These are phyloP conservation scores for Phytophthora tentaculata DNA, from an alignment of 352 stramenopile species.

Conservation along the genomic window DNA sequence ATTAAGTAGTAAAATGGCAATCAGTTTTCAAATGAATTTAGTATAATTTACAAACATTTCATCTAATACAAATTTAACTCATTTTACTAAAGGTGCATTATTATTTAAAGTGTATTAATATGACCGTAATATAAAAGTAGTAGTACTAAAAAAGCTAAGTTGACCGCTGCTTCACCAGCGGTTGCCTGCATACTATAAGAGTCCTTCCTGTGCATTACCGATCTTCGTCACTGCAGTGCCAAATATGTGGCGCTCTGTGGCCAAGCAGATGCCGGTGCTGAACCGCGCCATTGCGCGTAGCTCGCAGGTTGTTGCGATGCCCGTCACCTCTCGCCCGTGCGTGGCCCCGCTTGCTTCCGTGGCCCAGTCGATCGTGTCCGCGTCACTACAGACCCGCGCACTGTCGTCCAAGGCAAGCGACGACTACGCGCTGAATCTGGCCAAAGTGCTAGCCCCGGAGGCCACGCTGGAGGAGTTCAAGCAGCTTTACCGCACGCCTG, in stretches of 20 bases:
- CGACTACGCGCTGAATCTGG: conserved; percentile 59
- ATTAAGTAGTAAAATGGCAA: no score
- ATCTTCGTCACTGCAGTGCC: conserved; percentile 16
- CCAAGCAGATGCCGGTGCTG: conserved; percentile 33
- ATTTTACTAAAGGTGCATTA: no score
- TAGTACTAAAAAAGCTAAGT: no score
- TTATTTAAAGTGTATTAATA: no score
- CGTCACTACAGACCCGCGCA: conserved; percentile 23
- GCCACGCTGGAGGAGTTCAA: conserved; percentile 73
- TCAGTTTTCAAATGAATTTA: no score
- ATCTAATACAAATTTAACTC: no score
- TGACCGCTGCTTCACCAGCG: neutral
- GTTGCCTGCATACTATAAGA: conserved; percentile 5
- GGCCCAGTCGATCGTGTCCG: neutral
- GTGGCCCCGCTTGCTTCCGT: neutral
- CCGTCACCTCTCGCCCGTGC: neutral
- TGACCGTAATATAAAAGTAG: no score
- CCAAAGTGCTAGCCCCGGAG: conserved; percentile 62
- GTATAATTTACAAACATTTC: no score
- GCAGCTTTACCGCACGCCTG: conserved; percentile 75
- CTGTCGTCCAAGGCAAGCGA: conserved; percentile 31
- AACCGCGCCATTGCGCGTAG: conserved; percentile 18
- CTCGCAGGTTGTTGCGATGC: conserved; percentile 15
- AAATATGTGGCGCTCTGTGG: conserved; percentile 43
- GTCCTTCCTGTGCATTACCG: conserved; percentile 13